phyloP scores from a whole-genome alignment of 306 rosid species.

The Argentina anserina region DNA sequence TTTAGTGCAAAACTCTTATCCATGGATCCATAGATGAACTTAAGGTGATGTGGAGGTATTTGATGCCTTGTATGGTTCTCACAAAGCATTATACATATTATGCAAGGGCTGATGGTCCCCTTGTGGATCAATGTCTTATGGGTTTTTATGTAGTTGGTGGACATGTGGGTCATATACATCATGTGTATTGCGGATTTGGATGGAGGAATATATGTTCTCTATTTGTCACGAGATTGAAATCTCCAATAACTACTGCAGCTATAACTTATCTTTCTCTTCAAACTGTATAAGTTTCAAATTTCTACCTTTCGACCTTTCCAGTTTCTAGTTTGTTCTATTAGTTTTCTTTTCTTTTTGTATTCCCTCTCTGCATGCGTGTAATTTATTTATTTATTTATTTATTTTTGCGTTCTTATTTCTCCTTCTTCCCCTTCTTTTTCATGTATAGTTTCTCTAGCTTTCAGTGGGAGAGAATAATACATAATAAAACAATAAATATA shows the following conservation, averaged over 20 bases:
- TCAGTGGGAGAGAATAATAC: neutral
- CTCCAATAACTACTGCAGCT: neutral
- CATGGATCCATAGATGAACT: neutral
- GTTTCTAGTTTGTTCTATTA: neutral
- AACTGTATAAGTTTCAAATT: neutral
- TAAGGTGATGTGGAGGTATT: neutral
- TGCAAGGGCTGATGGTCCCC: neutral
- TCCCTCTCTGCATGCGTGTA: neutral
- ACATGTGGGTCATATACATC: neutral
- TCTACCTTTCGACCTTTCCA: neutral
- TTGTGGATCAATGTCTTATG: neutral
- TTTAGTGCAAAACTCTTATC: neutral
- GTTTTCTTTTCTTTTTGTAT: neutral
- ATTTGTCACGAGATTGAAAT: neutral
- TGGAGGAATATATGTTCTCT: neutral
- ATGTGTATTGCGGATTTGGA: neutral
- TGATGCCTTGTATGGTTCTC: neutral
- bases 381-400: too few species aligned
- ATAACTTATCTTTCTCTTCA: neutral
- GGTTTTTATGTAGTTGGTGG: neutral
- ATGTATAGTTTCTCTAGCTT: neutral
- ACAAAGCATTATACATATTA: neutral
- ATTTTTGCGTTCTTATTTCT: neutral
- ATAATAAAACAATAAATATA: neutral
- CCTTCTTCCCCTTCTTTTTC: neutral